phyloP scores from a whole-genome alignment of 2,329 filamentous ascomycete genomes.

The Hypoxylon sp. region DNA sequence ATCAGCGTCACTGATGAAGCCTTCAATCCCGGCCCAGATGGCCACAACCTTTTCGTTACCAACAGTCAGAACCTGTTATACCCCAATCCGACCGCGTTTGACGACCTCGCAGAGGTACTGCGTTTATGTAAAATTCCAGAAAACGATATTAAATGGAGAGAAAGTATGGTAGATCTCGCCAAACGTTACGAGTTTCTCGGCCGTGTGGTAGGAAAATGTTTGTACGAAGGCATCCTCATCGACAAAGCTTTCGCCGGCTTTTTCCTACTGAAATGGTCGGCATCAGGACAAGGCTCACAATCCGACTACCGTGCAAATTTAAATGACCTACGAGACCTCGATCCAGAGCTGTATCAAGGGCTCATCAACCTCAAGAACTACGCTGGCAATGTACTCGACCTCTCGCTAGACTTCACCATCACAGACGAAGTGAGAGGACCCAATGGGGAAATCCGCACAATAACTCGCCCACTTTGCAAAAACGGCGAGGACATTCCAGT shows the following conservation, averaged over 20 bases:
- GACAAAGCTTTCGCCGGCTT: constrained; percentile 95
- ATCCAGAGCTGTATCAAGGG: constrained; percentile 90
- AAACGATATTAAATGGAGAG: constrained; percentile 67
- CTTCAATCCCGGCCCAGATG: constrained; percentile 66
- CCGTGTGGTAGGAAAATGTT: constrained; percentile 92
- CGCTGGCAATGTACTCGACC: constrained; percentile 80
- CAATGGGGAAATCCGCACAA: constrained; percentile 65
- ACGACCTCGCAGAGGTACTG: constrained; percentile 73
- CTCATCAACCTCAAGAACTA: constrained; percentile 88
- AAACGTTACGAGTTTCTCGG: constrained; percentile 91
- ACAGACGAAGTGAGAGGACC: constrained; percentile 72
- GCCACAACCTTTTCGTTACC: constrained; percentile 78
- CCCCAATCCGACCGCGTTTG: constrained; percentile 83
- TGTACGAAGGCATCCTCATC: constrained; percentile 96
- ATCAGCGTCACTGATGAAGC: constrained; percentile 89
- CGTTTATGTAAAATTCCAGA: constrained; percentile 65
- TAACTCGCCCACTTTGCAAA: constrained; percentile 80
- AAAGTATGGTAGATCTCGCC: constrained; percentile 70
- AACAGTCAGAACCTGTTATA: constrained; percentile 90
- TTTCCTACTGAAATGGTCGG: constrained; percentile 95
- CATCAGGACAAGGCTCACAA: constrained; percentile 69
- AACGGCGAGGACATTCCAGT: constrained; percentile 82
- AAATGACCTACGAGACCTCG: constrained; percentile 92
- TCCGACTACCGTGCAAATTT: constrained; percentile 88
- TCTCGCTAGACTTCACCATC: constrained; percentile 90